Base-by-base conservation (phyloP, 176 grass and related monocot species). In the Carex kokanica region DNA sequence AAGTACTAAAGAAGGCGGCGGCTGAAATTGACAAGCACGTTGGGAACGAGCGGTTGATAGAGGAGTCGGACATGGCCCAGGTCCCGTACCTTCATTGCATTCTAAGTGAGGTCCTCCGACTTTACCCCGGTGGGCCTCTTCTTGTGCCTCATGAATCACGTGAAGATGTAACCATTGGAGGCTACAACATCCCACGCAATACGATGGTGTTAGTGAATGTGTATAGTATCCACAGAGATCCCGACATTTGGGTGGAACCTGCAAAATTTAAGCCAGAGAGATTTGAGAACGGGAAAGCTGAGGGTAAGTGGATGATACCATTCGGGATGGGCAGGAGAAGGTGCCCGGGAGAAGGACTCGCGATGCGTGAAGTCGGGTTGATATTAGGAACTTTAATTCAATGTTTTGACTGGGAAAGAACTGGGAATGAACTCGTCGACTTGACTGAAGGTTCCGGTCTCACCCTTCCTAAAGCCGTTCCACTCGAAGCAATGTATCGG, bases 201-300 rank as follows among this genome's bases (percentile, higher is more conserved):
- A 87, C 65, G 13, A 73, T 87, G 78, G 25, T 87, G 6, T 41
- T 87, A 47, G 78, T 74, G 32, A 87, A 87, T 53, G 85, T 21
- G 24, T 87, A 80, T 65, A 54, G 56, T 24, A 87, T 87, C 32
- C 85, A 87, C 21, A 87, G 85, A 70, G 85, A 82, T 43, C 85
- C 85, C 1, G 14, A 34, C 2, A 10, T n/a, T 0, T 87, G 85
- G 85, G 64, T 73, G 3, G 78, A 87, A 1, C 64, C 85, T 4
- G 25, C 31, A 12, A 59, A 47, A 21, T 87, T 87, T 54, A 82
- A 54, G 55, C 85, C 85, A n/a, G 85, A 87, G 54, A 73, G 85
- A 31, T 82, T 87, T 13, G 8, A 8, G 6, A 64, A 64, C 0
- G 61, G 61, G 24, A 64, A 64, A 11, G 9, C 11, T 3, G 61